phyloP scores from a whole-genome alignment of 495 filamentous ascomycete genomes.

The Copromyces sp. region DNA sequence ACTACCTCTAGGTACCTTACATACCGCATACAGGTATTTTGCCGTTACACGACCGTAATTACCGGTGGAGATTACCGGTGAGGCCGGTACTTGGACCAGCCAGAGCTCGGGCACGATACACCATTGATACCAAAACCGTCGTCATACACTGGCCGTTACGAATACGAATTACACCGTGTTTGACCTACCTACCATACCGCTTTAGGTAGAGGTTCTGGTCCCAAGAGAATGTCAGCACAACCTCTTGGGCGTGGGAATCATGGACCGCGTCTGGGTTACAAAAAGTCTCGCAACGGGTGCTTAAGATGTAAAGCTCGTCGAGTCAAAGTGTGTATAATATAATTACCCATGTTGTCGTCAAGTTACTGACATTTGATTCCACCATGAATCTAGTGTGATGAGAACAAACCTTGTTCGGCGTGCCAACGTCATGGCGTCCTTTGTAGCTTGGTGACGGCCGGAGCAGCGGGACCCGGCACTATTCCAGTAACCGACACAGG shows the following conservation, averaged over 20 bases:
- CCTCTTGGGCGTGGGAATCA: neutral
- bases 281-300: slow-evolving; percentile 21
- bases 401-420: slow-evolving; percentile 20
- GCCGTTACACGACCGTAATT: neutral
- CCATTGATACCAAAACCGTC: neutral
- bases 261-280: slow-evolving; percentile 19
- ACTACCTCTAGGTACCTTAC: no score
- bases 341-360: no score
- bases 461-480: neutral
- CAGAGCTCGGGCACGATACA: neutral
- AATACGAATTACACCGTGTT: neutral
- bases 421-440: slow-evolving; percentile 21
- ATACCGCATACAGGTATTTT: neutral
- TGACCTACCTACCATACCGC: neutral
- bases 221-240: neutral
- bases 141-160: neutral
- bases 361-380: neutral
- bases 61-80: neutral
- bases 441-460: slow-evolving; percentile 15
- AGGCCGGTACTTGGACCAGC: neutral
- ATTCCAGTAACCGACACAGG: neutral
- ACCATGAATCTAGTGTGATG: slow-evolving; percentile 17
- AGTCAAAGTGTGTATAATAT: slow-evolving; percentile 23
- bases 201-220: neutral
- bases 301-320: slow-evolving; percentile 21